Conservation (phyloP, 345 rosid genomes). For the Aquilaria sinensis region DNA sequence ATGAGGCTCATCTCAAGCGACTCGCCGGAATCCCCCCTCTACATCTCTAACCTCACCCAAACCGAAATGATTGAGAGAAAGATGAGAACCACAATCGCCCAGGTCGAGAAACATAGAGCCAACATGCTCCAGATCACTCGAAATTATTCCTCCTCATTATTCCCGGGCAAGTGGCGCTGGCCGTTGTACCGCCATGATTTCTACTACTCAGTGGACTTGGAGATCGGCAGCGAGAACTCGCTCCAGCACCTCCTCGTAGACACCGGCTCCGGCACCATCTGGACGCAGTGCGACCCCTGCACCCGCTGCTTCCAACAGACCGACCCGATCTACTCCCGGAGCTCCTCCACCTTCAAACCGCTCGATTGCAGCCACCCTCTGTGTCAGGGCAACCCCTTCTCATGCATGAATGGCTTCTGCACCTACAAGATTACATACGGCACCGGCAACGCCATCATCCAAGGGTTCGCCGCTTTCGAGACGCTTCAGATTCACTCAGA, state of each 20-base stretch:
- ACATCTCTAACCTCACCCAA: background rate
- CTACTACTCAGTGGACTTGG: background rate
- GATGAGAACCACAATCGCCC: background rate
- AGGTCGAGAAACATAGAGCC: too few relatives aligned
- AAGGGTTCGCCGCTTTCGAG: too few relatives aligned
- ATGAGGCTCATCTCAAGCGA: background rate
- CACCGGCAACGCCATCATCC: too few relatives aligned
- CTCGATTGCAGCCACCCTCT: constrained; percentile 3
- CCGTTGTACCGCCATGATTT: background rate
- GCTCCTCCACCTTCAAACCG: background rate
- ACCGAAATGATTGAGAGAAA: background rate
- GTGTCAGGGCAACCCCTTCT: background rate
- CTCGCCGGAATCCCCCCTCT: background rate
- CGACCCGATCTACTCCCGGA: background rate
- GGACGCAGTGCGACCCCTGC: constrained; percentile 1
- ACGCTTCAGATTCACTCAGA: too few relatives aligned
- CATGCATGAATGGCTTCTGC: background rate
- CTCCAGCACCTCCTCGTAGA: background rate
- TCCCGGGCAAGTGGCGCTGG: background rate
- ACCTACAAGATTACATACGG: background rate
- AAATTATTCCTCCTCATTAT: too few relatives aligned
- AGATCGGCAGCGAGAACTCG: background rate
- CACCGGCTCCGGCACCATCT: background rate
- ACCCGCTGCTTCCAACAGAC: background rate
- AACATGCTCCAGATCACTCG: too few relatives aligned